A percentile compares a stretch with the other conserved stretches of the same genome.
These are phyloP conservation scores for Delonix regia DNA, from an alignment of 306 rosid species.

Conservation along the genomic window DNA sequence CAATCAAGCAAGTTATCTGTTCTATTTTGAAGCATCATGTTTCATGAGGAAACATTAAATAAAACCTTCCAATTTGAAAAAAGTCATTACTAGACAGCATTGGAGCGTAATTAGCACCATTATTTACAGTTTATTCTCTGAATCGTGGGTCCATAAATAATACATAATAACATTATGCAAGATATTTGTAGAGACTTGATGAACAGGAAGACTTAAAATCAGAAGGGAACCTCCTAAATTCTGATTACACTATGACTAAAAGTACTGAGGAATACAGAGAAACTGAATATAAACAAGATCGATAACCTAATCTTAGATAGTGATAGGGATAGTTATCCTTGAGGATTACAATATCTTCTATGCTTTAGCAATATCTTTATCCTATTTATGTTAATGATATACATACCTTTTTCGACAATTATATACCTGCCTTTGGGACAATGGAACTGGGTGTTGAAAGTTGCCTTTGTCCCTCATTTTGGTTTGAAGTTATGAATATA, in stretches of 20 bases:
- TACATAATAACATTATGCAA: neutral
- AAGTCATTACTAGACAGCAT: neutral
- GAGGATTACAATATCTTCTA: neutral
- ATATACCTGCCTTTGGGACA: neutral
- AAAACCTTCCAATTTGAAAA: neutral
- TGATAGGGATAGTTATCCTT: neutral
- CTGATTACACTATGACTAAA: neutral
- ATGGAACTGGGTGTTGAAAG: neutral
- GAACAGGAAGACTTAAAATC: neutral
- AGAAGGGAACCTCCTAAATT: neutral
- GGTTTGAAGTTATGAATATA: neutral
- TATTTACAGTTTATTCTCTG: neutral
- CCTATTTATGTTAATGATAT: neutral
- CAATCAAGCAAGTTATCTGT: neutral
- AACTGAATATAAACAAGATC: neutral
- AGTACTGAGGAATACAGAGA: neutral
- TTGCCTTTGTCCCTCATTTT: neutral
- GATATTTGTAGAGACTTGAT: neutral
- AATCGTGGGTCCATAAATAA: neutral
- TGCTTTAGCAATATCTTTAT: neutral
- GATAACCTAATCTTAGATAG: neutral
- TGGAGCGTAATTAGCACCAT: neutral
- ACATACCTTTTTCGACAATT: neutral
- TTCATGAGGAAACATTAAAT: neutral
- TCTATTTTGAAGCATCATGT: neutral